These are phyloP conservation scores for Acanthamoeba triangularis DNA, from an alignment of 208 protist genomes.

Conservation along the genomic window DNA sequence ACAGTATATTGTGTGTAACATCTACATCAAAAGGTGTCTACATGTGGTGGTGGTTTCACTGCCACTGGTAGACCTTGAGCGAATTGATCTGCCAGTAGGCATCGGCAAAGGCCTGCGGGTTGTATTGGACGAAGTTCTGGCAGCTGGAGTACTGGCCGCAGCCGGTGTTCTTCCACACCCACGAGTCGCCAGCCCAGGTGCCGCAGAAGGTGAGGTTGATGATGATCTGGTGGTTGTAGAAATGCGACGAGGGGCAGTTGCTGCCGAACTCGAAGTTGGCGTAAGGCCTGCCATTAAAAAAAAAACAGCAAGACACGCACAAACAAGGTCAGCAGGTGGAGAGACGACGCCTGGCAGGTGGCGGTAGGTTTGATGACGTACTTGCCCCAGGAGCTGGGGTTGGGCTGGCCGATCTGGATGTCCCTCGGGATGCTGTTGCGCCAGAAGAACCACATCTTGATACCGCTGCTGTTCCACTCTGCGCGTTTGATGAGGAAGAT, in stretches of 20 bases:
- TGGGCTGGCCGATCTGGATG: slow-evolving; percentile 52
- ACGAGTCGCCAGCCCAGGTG: slow-evolving; percentile 7
- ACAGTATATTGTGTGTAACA: too few relatives aligned
- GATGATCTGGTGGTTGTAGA: slow-evolving; percentile 48
- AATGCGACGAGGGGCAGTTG: slow-evolving; percentile 5
- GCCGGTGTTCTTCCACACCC: slow-evolving; percentile 61
- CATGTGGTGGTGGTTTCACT: neutral
- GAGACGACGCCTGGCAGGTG: neutral
- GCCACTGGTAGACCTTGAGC: slow-evolving; percentile 38
- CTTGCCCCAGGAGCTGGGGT: slow-evolving; percentile 48
- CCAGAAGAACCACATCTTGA: slow-evolving; percentile 58
- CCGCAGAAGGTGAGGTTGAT: slow-evolving; percentile 59
- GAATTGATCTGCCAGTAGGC: slow-evolving; percentile 48
- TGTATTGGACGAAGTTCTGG: slow-evolving; percentile 64
- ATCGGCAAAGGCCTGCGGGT: neutral
- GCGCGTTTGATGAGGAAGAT: neutral
- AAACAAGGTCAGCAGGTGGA: neutral
- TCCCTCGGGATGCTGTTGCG: slow-evolving; percentile 7
- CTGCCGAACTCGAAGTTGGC: slow-evolving; percentile 27
- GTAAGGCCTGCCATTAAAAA: neutral
- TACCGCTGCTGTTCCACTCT: slow-evolving; percentile 22
- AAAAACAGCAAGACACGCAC: neutral
- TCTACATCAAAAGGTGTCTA: too few relatives aligned
- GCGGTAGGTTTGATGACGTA: neutral
- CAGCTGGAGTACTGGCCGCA: slow-evolving; percentile 21